phyloP scores from a whole-genome alignment of 495 filamentous ascomycete species.

The Cercophora scortea region DNA sequence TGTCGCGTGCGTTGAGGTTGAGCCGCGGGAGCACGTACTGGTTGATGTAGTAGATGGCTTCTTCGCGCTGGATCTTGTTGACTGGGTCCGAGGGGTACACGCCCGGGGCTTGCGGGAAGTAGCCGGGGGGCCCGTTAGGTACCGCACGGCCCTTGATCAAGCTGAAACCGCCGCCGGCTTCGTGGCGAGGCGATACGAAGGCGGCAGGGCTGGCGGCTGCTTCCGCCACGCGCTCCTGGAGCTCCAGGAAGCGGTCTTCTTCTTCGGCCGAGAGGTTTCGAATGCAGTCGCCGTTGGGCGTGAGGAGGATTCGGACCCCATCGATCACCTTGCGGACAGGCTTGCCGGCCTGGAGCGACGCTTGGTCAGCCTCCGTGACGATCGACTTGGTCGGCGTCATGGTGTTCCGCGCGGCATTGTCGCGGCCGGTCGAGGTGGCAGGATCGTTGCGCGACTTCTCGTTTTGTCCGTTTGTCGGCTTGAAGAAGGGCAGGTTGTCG shows the following conservation, averaged over 20 bases:
- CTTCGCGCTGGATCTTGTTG: slow-evolving; percentile 52
- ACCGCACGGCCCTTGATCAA: slow-evolving; percentile 49
- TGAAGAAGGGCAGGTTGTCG: slow-evolving; percentile 30
- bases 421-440: neutral
- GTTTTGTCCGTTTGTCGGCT: slow-evolving; percentile 6
- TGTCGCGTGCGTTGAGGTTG: slow-evolving; percentile 33
- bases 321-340: slow-evolving; percentile 43
- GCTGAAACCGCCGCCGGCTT: slow-evolving; percentile 40
- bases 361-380: slow-evolving; percentile 44
- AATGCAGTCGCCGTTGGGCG: slow-evolving; percentile 70
- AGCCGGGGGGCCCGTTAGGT: slow-evolving; percentile 46
- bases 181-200: slow-evolving; percentile 39
- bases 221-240: slow-evolving; percentile 55
- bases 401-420: slow-evolving; percentile 7
- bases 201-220: slow-evolving; percentile 34
- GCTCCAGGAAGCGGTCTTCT: slow-evolving; percentile 65
- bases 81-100: slow-evolving; percentile 40
- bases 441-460: slow-evolving; percentile 17
- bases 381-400: slow-evolving; percentile 35
- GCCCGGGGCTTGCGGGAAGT: slow-evolving; percentile 36
- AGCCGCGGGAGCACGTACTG: slow-evolving; percentile 53
- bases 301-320: slow-evolving; percentile 55
- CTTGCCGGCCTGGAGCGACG: slow-evolving; percentile 37
- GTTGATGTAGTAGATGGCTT: slow-evolving; percentile 58
- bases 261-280: slow-evolving; percentile 68